Evolutionary conservation across 148 eudicot species (phyloP).

Genomic region (Gaultheria prostrata): DNA sequence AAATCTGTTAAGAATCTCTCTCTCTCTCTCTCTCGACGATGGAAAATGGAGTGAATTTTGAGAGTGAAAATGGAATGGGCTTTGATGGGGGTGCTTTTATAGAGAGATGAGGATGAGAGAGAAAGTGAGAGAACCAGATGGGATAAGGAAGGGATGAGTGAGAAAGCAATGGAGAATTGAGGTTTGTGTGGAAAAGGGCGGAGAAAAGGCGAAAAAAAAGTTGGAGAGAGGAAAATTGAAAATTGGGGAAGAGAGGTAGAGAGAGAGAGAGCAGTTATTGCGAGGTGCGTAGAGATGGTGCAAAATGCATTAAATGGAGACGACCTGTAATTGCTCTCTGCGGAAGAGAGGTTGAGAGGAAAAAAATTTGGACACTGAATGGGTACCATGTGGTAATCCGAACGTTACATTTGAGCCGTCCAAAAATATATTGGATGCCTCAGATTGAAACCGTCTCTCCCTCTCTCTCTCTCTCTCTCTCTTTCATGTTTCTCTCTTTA

Average conservation of each 20-base stretch:
- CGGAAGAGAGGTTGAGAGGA: not conserved
- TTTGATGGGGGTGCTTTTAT: conserved; percentile 8
- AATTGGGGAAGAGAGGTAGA: conserved; percentile 15
- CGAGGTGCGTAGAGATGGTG: conserved; percentile 16
- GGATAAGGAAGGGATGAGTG: not conserved
- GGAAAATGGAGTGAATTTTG: not conserved
- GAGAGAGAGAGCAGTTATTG: conserved; percentile 15
- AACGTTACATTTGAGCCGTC: no score
- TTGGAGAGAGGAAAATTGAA: conserved; percentile 13
- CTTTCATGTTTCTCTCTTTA: no score
- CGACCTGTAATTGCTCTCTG: conserved; percentile 11
- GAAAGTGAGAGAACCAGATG: not conserved
- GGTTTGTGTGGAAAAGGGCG: conserved; percentile 2
- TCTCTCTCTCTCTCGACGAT: not conserved
- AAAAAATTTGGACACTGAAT: no score
- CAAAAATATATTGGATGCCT: no score
- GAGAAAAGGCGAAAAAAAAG: conserved; percentile 15
- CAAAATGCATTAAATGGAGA: conserved; percentile 14
- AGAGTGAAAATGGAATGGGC: conserved; percentile 4
- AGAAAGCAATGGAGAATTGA: not conserved
- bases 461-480: no score
- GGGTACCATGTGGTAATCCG: no score
- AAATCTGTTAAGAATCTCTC: not conserved
- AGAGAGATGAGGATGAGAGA: conserved; percentile 17
- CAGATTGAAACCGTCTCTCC: no score